phyloP scores from a whole-genome alignment of 176 grass and related monocot species.

The Eremochloa ophiuroides region DNA sequence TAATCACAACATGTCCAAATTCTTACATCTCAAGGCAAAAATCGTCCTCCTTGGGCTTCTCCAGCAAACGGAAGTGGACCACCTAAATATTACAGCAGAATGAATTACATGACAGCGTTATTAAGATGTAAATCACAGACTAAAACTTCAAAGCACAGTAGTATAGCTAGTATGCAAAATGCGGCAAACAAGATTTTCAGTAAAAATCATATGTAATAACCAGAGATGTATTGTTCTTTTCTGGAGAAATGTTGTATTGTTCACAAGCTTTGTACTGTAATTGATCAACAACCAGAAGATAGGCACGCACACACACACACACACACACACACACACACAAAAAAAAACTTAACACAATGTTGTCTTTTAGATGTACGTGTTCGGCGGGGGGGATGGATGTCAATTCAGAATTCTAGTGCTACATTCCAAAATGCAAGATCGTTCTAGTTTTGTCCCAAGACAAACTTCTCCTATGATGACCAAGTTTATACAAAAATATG shows the following conservation, averaged over 20 bases:
- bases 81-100: conserved; percentile 63
- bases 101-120: not conserved
- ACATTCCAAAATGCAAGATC: not conserved
- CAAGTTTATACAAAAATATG: not conserved
- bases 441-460: not conserved
- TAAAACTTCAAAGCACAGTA: not conserved
- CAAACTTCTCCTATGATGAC: not conserved
- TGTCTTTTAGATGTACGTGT: not conserved
- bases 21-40: conserved; percentile 94
- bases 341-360: not conserved
- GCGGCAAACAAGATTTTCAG: conserved; percentile 1
- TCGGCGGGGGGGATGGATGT: no score
- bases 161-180: conserved; percentile 15
- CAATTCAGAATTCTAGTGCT: not conserved
- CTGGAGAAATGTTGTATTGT: not conserved
- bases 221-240: not conserved
- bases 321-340: no score
- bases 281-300: not conserved
- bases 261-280: not conserved
- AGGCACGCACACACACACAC: no score
- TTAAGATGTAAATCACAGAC: not conserved
- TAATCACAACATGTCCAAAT: conserved; percentile 20
- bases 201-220: conserved; percentile 21
- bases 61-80: conserved; percentile 86
- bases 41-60: conserved; percentile 95